These are phyloP conservation scores for Sclerotinia sclerotiorum DNA, from an alignment of 2,329 filamentous ascomycete genomes.

Conservation along the genomic window DNA sequence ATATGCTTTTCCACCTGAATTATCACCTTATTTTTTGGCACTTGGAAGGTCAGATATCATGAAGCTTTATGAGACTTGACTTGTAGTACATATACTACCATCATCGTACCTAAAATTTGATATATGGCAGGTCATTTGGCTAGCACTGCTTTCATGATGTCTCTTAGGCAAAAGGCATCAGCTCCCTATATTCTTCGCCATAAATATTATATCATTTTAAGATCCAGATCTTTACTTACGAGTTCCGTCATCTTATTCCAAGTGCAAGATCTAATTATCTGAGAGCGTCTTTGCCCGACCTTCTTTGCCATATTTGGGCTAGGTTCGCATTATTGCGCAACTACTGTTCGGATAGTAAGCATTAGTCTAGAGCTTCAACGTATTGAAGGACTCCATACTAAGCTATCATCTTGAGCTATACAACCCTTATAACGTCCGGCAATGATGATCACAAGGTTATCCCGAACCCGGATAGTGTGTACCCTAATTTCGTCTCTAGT, in stretches of 20 bases:
- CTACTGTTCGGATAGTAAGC: neutral
- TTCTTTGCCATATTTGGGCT: neutral
- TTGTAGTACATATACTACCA: too few relatives aligned
- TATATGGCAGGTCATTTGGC: neutral
- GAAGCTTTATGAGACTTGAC: neutral
- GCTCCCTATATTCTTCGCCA: neutral
- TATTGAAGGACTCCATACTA: too few relatives aligned
- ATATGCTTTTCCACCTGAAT: neutral
- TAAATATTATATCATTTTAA: neutral
- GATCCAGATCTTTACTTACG: neutral
- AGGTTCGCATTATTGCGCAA: neutral
- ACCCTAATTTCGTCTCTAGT: too few relatives aligned
- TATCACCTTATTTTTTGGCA: neutral
- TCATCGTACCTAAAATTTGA: neutral
- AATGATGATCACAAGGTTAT: too few relatives aligned
- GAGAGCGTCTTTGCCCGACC: neutral
- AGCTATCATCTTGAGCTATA: too few relatives aligned
- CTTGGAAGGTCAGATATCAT: neutral
- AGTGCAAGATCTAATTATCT: neutral
- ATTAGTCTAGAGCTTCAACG: too few relatives aligned
- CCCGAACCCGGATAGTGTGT: too few relatives aligned
- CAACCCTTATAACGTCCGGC: too few relatives aligned
- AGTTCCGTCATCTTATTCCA: neutral
- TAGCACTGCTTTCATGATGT: neutral
- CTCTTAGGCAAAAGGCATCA: neutral